These are phyloP conservation scores for Yamadazyma siamensis DNA, from an alignment of 1,139 yeast species.

Conservation along the genomic window DNA sequence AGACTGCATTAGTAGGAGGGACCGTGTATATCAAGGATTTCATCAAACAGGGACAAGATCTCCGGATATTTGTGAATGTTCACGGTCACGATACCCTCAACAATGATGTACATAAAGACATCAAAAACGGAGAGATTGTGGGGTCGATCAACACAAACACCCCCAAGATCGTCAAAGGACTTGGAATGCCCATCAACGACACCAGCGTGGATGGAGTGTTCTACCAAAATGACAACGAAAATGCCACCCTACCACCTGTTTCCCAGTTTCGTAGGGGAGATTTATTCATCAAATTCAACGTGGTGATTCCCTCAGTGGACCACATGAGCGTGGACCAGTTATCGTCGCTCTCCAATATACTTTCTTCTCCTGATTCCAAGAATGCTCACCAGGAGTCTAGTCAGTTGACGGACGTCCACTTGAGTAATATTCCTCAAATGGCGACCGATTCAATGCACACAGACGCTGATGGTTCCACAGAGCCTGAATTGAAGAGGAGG, in stretches of 20 bases:
- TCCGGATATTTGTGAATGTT: constrained; percentile 38
- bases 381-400: background rate
- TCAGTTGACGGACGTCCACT: constrained; percentile 15
- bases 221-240: constrained; percentile 14
- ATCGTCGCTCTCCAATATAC: background rate
- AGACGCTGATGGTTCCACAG: no score
- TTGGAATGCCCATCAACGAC: constrained; percentile 65
- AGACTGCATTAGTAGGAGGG: constrained; percentile 58
- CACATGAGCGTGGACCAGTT: constrained; percentile 18
- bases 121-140: constrained; percentile 45
- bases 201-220: constrained; percentile 26
- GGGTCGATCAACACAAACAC: constrained; percentile 44
- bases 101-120: constrained; percentile 16
- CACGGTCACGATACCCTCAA: constrained; percentile 31
- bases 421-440: constrained; percentile 25
- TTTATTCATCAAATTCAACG: constrained; percentile 40
- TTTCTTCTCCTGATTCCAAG: constrained; percentile 3
- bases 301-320: constrained; percentile 29
- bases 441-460: constrained; percentile 53
- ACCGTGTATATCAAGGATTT: constrained; percentile 42
- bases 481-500: no score
- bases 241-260: constrained; percentile 9
- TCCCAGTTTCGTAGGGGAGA: constrained; percentile 31
- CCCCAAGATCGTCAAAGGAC: constrained; percentile 46
- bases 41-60: constrained; percentile 34